Percentiles rank a stretch among this genome's conserved stretches.
These are phyloP conservation scores for Pichia norvegensis DNA, from an alignment of 1,139 yeast species.

Conservation along the genomic window DNA sequence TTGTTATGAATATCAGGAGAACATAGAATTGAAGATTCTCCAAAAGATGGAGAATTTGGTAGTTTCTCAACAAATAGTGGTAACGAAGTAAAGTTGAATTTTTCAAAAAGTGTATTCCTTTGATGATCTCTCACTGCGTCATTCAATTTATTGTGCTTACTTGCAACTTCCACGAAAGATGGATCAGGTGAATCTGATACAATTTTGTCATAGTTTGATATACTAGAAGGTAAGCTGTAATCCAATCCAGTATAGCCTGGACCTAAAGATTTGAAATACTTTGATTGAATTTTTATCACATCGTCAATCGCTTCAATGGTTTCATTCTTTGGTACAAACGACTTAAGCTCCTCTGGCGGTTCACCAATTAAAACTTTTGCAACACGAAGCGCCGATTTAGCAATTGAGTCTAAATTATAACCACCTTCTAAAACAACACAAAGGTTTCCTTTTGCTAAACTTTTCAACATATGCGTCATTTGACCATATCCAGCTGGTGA, in stretches of 20 bases:
- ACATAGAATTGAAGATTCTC: slow-evolving; percentile 61
- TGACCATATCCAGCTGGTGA: slow-evolving; percentile 95
- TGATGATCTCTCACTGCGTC: slow-evolving; percentile 74
- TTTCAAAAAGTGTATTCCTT: slow-evolving; percentile 45
- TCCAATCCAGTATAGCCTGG: slow-evolving; percentile 49
- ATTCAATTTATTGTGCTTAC: slow-evolving; percentile 40
- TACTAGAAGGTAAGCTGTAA: slow-evolving; percentile 23
- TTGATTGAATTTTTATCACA: slow-evolving; percentile 72
- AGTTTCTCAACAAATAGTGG: slow-evolving; percentile 55
- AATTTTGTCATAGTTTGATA: slow-evolving; percentile 24
- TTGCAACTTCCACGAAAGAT: slow-evolving; percentile 32
- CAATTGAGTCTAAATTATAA: slow-evolving; percentile 83
- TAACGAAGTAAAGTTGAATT: slow-evolving; percentile 53
- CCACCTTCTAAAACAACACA: slow-evolving; percentile 96
- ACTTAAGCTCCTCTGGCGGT: slow-evolving; percentile 73
- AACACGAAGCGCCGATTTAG: slow-evolving; percentile 85
- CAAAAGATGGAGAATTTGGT: slow-evolving; percentile 40
- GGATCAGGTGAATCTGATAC: slow-evolving; percentile 18
- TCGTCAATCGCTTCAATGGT: slow-evolving; percentile 83
- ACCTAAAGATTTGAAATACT: slow-evolving; percentile 79
- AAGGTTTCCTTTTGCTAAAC: slow-evolving; percentile 78
- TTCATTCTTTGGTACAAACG: slow-evolving; percentile 60
- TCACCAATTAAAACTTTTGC: slow-evolving; percentile 90
- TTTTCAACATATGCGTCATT: slow-evolving; percentile 88
- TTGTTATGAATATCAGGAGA: slow-evolving; percentile 64